Evolutionary conservation across 83 land plant species (phyloP).

Genomic region (Larix sibirica): DNA sequence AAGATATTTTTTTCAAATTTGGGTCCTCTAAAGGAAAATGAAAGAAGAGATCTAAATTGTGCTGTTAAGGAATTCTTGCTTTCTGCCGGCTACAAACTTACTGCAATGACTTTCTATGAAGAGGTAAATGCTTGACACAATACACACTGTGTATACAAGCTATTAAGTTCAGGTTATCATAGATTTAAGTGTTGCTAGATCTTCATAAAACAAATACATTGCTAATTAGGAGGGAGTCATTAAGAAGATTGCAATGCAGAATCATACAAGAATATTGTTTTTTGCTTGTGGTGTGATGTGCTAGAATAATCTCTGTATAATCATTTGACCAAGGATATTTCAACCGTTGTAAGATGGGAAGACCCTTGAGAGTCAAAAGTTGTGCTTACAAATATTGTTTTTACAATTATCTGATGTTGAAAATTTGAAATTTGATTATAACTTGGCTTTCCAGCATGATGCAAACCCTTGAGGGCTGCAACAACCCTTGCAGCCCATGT

Average conservation of each 20-base stretch:
- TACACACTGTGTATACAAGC: not conserved
- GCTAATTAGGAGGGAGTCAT: not conserved
- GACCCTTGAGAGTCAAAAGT: not conserved
- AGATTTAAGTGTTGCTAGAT: not conserved
- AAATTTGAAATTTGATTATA: no score
- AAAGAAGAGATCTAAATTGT: slow-evolving; percentile 83
- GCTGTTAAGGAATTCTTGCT: slow-evolving; percentile 95
- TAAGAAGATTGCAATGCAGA: not conserved
- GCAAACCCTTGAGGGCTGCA: no score
- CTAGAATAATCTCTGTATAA: not conserved
- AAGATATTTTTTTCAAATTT: slow-evolving; percentile 30
- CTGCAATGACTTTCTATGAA: slow-evolving; percentile 98
- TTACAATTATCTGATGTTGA: not conserved
- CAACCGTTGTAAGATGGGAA: not conserved
- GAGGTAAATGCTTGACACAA: slow-evolving; percentile 57
- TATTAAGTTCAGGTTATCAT: not conserved
- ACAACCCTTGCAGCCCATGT: no score
- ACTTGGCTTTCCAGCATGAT: no score
- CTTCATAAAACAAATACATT: not conserved
- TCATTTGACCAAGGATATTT: not conserved
- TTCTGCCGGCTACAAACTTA: slow-evolving; percentile 87
- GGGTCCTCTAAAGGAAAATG: slow-evolving; percentile 78
- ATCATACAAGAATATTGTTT: not conserved
- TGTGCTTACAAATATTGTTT: not conserved
- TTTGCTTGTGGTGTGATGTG: no score